phyloP scores from a whole-genome alignment of 768 basidiomycete genomes.

The Russula emetica region DNA sequence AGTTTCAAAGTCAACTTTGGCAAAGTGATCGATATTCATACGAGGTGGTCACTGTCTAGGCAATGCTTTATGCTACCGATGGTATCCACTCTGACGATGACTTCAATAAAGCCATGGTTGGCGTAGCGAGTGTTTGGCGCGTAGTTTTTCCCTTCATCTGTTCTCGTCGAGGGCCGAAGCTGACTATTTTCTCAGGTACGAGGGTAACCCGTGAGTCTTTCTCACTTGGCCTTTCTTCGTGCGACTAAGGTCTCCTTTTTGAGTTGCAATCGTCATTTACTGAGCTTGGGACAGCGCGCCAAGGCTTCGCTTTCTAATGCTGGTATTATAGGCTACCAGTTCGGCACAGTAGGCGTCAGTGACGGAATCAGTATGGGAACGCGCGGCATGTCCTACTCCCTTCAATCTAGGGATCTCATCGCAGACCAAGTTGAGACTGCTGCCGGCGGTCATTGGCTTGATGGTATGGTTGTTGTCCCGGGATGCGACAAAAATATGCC shows the following conservation, averaged over 20 bases:
- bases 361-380: slow-evolving; percentile 99
- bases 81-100: slow-evolving; percentile 76
- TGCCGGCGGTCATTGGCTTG: slow-evolving; percentile 95
- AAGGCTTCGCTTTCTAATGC: slow-evolving; percentile 71
- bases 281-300: slow-evolving; percentile 81
- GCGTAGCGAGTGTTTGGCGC: slow-evolving; percentile 94
- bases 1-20: neutral
- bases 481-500: slow-evolving; percentile 99
- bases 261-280: slow-evolving; percentile 93
- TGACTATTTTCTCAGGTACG: slow-evolving; percentile 63
- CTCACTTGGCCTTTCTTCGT: neutral
- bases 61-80: slow-evolving; percentile 99
- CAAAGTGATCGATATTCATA: slow-evolving; percentile 6
- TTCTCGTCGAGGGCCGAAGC: slow-evolving; percentile 28
- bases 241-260: slow-evolving; percentile 4
- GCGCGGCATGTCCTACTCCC: slow-evolving; percentile 87
- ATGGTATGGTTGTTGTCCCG: slow-evolving; percentile 95
- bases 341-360: slow-evolving; percentile 95
- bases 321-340: slow-evolving; percentile 90
- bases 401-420: slow-evolving; percentile 95
- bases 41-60: slow-evolving; percentile 44
- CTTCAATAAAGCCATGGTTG: slow-evolving; percentile 95
- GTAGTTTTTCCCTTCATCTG: slow-evolving; percentile 33
- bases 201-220: slow-evolving; percentile 88
- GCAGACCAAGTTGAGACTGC: slow-evolving; percentile 97